Percentiles rank a stretch among this genome's conserved stretches.
These are phyloP conservation scores for Eremothecium gossypii DNA, from an alignment of 1,139 yeast genomes.

Conservation along the genomic window DNA sequence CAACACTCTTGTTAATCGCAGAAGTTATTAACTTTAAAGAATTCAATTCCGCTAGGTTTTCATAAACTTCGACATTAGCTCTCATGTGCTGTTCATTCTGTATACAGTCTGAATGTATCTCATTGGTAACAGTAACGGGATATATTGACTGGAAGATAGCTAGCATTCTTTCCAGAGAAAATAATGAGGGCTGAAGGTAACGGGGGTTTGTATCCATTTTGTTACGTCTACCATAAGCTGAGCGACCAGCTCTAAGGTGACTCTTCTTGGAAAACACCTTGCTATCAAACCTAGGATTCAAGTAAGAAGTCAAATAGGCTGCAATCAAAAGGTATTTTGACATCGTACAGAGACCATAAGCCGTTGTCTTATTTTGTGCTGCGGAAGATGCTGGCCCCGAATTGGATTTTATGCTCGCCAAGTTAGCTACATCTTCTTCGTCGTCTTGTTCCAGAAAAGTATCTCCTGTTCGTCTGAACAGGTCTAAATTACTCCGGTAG, in stretches of 20 bases:
- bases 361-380: slow-evolving; percentile 7
- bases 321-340: slow-evolving; percentile 59
- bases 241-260: slow-evolving; percentile 35
- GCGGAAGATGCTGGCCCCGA: background rate
- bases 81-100: slow-evolving; percentile 20
- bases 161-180: slow-evolving; percentile 58
- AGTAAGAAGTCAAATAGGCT: slow-evolving; percentile 63
- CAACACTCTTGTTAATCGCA: slow-evolving; percentile 36
- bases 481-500: slow-evolving; percentile 17
- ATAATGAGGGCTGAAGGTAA: slow-evolving; percentile 51
- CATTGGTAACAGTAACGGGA: slow-evolving; percentile 24
- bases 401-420: slow-evolving; percentile 6
- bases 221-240: slow-evolving; percentile 35
- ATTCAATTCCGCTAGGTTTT: slow-evolving; percentile 54
- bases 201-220: slow-evolving; percentile 46
- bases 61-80: slow-evolving; percentile 46
- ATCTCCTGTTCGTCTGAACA: slow-evolving; percentile 23
- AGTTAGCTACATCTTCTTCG: background rate
- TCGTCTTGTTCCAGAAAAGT: slow-evolving; percentile 11
- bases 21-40: slow-evolving; percentile 44
- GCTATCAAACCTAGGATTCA: slow-evolving; percentile 52
- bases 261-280: slow-evolving; percentile 54
- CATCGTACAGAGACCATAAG: slow-evolving; percentile 39
- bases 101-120: slow-evolving; percentile 7
- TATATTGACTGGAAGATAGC: slow-evolving; percentile 58